These are phyloP conservation scores for Tulasnella sp. DNA, from an alignment of 768 basidiomycete genomes.

Conservation along the genomic window DNA sequence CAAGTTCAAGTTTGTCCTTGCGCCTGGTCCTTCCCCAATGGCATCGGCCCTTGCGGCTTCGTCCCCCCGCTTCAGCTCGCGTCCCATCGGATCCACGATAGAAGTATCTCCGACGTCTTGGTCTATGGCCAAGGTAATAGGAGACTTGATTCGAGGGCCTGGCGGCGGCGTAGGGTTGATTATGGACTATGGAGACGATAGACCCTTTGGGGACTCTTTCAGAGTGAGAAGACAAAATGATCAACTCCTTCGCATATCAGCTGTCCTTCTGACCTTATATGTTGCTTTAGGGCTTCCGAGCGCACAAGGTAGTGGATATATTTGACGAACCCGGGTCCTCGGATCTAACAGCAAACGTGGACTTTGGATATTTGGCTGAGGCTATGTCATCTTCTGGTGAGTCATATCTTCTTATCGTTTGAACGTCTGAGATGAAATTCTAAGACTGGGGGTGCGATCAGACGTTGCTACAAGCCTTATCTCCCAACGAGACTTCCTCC, in stretches of 20 bases:
- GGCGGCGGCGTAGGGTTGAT: constrained; percentile 48
- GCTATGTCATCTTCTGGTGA: constrained; percentile 34
- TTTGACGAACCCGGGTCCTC: constrained; percentile 79
- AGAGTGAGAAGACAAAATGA: too few relatives aligned
- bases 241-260: background rate
- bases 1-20: constrained; percentile 15
- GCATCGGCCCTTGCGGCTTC: constrained; percentile 43
- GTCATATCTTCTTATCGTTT: background rate
- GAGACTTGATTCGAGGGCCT: constrained; percentile 42
- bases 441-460: background rate
- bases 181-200: constrained; percentile 78
- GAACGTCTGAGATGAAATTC: constrained; percentile 27
- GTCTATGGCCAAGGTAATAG: constrained; percentile 55
- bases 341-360: constrained; percentile 94
- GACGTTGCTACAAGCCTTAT: constrained; percentile 47
- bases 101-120: constrained; percentile 72
- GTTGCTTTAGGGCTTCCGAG: constrained; percentile 65
- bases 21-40: constrained; percentile 2
- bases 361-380: constrained; percentile 81
- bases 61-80: constrained; percentile 54
- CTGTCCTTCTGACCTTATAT: constrained; percentile 2
- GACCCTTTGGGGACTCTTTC: constrained; percentile 61
- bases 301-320: constrained; percentile 73
- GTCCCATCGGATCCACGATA: constrained; percentile 60
- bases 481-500: constrained; percentile 64